Conservation (phyloP, 805 yeast species). For the Wickerhamomyces hampshirensis region DNA sequence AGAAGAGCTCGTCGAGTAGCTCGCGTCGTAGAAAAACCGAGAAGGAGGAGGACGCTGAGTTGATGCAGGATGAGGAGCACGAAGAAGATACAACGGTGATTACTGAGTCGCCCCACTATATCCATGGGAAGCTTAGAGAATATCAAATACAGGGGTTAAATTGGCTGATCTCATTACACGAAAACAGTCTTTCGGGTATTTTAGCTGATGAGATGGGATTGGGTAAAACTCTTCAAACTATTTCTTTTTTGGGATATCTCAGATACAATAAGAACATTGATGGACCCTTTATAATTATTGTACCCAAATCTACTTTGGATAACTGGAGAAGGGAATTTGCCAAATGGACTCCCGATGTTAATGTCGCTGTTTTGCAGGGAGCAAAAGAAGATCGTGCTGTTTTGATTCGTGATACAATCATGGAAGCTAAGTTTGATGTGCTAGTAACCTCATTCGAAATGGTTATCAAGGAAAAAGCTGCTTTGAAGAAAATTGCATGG, state of each 20-base stretch:
- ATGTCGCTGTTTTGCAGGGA: conserved; percentile 82
- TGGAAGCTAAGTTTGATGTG: conserved; percentile 82
- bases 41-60: conserved; percentile 92
- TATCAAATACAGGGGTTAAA: conserved; percentile 94
- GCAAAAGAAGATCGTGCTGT: conserved; percentile 72
- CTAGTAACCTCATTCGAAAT: conserved; percentile 88
- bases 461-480: conserved; percentile 83
- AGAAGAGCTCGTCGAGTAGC: conserved; percentile 9
- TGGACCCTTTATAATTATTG: conserved; percentile 90
- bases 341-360: conserved; percentile 94
- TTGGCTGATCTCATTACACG: conserved; percentile 88
- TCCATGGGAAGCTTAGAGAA: conserved; percentile 77
- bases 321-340: conserved; percentile 95
- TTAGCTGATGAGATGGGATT: conserved; percentile 98
- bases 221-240: conserved; percentile 94
- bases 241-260: conserved; percentile 83
- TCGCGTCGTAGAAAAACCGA: conserved; percentile 81
- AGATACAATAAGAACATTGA: conserved; percentile 72
- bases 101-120: conserved; percentile 78
- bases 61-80: conserved; percentile 74
- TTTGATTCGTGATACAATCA: conserved; percentile 52
- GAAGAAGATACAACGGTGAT: conserved; percentile 64
- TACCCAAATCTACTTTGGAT: conserved; percentile 92
- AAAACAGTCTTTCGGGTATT: conserved; percentile 85
- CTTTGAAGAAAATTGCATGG: conserved; percentile 82